Conservation (phyloP, 495 filamentous ascomycete genomes). For the Aspergillus sparsus region DNA sequence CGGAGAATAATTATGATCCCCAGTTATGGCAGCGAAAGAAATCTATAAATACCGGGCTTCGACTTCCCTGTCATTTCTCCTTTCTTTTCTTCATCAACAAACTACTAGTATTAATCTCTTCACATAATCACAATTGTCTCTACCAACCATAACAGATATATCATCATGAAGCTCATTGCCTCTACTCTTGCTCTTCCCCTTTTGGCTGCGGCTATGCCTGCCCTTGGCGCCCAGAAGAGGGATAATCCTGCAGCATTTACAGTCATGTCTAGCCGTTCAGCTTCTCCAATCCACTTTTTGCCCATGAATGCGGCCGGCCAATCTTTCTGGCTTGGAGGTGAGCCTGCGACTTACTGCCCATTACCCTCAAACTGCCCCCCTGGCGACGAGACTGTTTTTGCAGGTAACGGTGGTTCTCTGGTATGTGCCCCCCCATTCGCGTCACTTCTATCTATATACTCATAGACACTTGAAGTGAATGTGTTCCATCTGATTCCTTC, state of each 20-base stretch:
- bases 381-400: constrained; percentile 46
- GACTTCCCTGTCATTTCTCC: neutral
- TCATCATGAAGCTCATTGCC: constrained; percentile 35
- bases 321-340: constrained; percentile 45
- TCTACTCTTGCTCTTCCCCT: constrained; percentile 34
- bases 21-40: too few relatives aligned
- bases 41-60: constrained; percentile 1
- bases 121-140: neutral
- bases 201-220: constrained; percentile 33
- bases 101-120: neutral
- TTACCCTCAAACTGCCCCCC: constrained; percentile 38
- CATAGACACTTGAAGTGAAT: neutral
- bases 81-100: neutral
- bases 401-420: constrained; percentile 36
- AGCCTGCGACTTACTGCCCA: constrained; percentile 45
- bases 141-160: neutral
- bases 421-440: constrained; percentile 26
- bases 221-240: constrained; percentile 10
- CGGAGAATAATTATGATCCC: too few relatives aligned
- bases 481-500: too few relatives aligned
- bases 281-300: constrained; percentile 43
- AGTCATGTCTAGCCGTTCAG: constrained; percentile 43
- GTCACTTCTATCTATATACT: neutral
- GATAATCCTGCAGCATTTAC: constrained; percentile 30
- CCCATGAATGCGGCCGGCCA: constrained; percentile 42